phyloP scores from a whole-genome alignment of 1,284 basidiomycete species.

The Sparassis latifolia region DNA sequence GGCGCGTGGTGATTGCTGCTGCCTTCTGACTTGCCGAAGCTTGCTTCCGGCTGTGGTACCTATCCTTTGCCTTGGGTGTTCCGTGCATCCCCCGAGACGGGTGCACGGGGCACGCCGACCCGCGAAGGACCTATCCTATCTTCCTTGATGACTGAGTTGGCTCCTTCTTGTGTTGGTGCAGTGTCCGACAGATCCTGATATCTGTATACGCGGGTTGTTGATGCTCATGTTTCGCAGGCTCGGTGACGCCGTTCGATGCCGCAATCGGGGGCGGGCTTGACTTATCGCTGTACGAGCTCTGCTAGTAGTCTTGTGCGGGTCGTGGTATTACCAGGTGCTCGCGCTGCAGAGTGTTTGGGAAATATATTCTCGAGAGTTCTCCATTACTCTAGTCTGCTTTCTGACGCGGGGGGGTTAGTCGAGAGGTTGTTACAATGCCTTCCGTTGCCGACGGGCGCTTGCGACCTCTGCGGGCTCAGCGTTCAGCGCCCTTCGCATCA shows the following conservation, averaged over 20 bases:
- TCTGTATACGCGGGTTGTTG: conserved; percentile 3
- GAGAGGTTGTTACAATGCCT: too few species aligned
- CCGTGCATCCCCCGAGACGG: conserved; percentile 4
- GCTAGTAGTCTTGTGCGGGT: not conserved
- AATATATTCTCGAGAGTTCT: not conserved
- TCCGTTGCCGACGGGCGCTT: too few species aligned
- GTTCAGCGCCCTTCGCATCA: too few species aligned
- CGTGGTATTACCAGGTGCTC: not conserved
- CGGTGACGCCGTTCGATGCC: conserved; percentile 3
- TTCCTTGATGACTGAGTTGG: conserved; percentile 16
- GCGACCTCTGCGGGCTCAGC: too few species aligned
- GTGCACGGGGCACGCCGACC: conserved; percentile 7
- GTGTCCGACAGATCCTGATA: conserved; percentile 12
- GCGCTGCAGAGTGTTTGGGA: not conserved
- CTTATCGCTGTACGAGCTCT: not conserved
- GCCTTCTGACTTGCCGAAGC: conserved; percentile 9
- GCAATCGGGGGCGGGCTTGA: not conserved
- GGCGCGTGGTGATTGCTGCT: not conserved
- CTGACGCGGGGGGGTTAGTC: too few species aligned
- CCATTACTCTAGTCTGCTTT: not conserved
- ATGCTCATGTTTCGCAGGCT: conserved; percentile 3
- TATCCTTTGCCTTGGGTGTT: conserved; percentile 9
- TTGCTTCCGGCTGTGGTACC: conserved; percentile 11
- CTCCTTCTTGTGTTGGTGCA: conserved; percentile 15
- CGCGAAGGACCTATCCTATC: conserved; percentile 12